These are phyloP conservation scores for Metschnikowia colocasiae DNA, from an alignment of 805 yeast species.

Conservation along the genomic window DNA sequence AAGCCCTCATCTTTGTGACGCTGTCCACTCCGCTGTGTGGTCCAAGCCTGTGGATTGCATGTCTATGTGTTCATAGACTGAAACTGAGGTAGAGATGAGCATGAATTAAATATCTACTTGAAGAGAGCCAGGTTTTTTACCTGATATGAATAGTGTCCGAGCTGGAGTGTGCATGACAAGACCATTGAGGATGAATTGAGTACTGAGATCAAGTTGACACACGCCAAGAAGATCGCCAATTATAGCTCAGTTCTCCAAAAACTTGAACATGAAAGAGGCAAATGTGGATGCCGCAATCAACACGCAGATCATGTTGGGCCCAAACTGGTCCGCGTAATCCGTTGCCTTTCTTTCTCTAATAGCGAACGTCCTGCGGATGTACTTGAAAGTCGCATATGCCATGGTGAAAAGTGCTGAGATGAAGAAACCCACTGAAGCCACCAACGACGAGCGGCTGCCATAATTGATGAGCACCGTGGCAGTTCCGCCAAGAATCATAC, in stretches of 20 bases:
- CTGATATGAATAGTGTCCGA: no score
- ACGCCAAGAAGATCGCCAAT: no score
- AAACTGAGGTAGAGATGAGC: no score
- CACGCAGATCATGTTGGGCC: conserved; percentile 79
- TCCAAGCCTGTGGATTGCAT: no score
- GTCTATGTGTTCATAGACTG: no score
- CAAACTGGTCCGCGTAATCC: conserved; percentile 80
- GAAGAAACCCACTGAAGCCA: conserved; percentile 85
- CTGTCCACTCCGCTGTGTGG: no score
- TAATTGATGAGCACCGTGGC: conserved; percentile 83
- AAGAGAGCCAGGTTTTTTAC: no score
- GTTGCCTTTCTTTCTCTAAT: conserved; percentile 81
- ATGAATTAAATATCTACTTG: no score
- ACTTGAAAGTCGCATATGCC: conserved; percentile 65
- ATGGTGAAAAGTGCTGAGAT: conserved; percentile 73
- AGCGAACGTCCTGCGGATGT: conserved; percentile 76
- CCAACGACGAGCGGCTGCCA: conserved; percentile 65
- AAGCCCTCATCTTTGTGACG: no score
- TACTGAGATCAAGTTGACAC: no score
- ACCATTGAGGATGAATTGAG: no score
- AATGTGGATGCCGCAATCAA: conserved; percentile 69
- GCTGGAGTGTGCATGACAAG: no score
- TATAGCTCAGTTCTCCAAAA: conserved; percentile 29
- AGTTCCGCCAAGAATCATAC: conserved; percentile 82
- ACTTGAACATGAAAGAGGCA: conserved; percentile 55